Conservation (phyloP, 1,284 basidiomycete species). For the Ceratobasidium sp. region DNA sequence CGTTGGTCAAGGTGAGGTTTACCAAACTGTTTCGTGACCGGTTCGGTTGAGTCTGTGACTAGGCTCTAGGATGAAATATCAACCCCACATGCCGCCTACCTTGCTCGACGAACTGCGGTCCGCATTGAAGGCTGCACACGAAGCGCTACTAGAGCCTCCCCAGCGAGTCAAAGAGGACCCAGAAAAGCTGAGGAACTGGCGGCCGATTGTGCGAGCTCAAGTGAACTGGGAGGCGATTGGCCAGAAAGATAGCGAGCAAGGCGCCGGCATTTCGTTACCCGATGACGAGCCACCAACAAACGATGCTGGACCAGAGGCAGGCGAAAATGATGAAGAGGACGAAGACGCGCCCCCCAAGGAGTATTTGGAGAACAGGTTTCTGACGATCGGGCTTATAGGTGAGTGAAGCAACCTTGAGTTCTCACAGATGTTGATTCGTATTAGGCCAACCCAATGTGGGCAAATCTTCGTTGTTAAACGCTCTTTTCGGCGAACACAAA, state of each 20-base stretch:
- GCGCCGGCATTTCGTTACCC: conserved; percentile 58
- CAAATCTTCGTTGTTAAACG: conserved; percentile 92
- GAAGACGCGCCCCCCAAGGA: conserved; percentile 51
- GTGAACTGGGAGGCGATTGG: conserved; percentile 82
- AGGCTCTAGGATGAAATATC: conserved; percentile 59
- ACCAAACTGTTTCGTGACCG: neutral
- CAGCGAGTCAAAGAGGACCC: conserved; percentile 66
- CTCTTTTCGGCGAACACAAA: conserved; percentile 83
- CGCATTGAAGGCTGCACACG: conserved; percentile 76
- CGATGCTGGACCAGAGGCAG: conserved; percentile 44
- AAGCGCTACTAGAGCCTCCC: conserved; percentile 78
- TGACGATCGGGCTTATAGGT: conserved; percentile 90
- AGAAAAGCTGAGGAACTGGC: conserved; percentile 73
- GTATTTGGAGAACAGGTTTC: conserved; percentile 59
- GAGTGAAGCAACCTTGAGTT: conserved; percentile 47
- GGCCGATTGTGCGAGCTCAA: conserved; percentile 69
- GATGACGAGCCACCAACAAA: conserved; percentile 44
- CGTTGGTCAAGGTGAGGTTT: conserved; percentile 62
- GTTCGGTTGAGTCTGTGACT: neutral
- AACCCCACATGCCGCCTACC: conserved; percentile 74
- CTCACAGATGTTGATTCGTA: neutral
- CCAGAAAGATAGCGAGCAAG: conserved; percentile 61
- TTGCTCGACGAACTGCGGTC: conserved; percentile 68
- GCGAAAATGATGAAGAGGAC: conserved; percentile 50
- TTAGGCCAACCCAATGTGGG: conserved; percentile 93